Conservation (phyloP, 129 eudicot genomes). For the Pseudognaphalium luteoalbum region DNA sequence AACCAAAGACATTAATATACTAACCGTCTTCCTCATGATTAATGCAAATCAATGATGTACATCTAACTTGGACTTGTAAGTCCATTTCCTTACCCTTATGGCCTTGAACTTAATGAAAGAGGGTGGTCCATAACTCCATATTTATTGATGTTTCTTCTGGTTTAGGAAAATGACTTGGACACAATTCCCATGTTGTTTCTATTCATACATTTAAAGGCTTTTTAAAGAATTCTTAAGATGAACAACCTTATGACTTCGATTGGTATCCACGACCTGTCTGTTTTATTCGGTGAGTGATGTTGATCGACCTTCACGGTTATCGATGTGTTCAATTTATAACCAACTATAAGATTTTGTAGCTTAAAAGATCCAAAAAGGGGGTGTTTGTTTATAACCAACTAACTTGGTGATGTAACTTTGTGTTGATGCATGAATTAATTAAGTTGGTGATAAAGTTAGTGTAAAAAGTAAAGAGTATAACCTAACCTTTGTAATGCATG, state of each 20-base stretch:
- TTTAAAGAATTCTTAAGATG: neutral
- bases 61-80: constrained; percentile 6
- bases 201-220: neutral
- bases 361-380: neutral
- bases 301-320: neutral
- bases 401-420: no score
- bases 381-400: neutral
- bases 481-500: neutral
- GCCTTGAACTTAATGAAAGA: neutral
- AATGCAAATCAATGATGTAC: constrained; percentile 9
- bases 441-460: neutral
- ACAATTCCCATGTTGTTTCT: constrained; percentile 3
- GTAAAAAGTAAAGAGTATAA: neutral
- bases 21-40: neutral
- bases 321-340: neutral
- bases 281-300: neutral
- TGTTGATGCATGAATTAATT: neutral
- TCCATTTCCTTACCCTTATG: neutral
- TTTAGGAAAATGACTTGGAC: constrained; percentile 13
- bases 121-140: constrained; percentile 24
- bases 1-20: neutral
- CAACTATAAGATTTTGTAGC: neutral
- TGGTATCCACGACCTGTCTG: neutral
- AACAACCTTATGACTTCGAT: neutral
- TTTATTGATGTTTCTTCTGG: neutral